phyloP scores from a whole-genome alignment of 2,329 filamentous ascomycete genomes.

The Acrocalymma vagum region DNA sequence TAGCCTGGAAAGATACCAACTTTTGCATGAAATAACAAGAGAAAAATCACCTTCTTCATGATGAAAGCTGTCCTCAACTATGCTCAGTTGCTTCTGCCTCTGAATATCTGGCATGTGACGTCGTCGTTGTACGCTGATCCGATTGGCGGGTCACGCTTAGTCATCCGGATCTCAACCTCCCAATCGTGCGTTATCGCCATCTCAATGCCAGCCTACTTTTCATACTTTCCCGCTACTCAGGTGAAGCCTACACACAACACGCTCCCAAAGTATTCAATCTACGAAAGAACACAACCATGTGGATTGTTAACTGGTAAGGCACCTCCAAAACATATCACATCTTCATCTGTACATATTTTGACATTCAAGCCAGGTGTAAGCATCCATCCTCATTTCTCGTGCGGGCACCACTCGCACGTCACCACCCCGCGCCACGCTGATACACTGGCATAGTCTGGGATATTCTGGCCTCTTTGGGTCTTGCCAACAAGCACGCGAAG shows the following conservation, averaged over 20 bases:
- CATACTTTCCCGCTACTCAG: no score
- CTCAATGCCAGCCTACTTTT: no score
- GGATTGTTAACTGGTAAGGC: slow-evolving; percentile 84
- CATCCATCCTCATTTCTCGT: slow-evolving; percentile 14
- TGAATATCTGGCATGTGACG: slow-evolving; percentile 5
- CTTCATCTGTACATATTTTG: no score
- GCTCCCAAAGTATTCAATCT: slow-evolving; percentile 6
- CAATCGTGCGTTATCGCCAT: slow-evolving; percentile 4
- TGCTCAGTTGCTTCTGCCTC: not conserved
- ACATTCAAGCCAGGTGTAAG: slow-evolving; percentile 25
- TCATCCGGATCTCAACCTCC: slow-evolving; percentile 4
- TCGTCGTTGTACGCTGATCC: not conserved
- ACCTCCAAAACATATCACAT: no score
- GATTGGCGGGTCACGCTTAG: slow-evolving; percentile 9
- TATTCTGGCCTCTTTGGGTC: slow-evolving; percentile 81
- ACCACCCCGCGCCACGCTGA: slow-evolving; percentile 22
- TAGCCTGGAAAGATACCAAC: slow-evolving; percentile 14
- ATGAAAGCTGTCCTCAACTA: not conserved
- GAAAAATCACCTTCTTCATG: no score
- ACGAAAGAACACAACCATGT: slow-evolving; percentile 65
- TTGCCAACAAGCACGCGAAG: slow-evolving; percentile 87
- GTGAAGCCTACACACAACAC: slow-evolving; percentile 11
- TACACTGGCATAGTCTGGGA: slow-evolving; percentile 73
- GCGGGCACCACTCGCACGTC: slow-evolving; percentile 7
- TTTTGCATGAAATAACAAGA: slow-evolving; percentile 4